A percentile compares a stretch with the other conserved stretches of the same genome.
Evolutionary conservation across 2,329 filamentous ascomycete species (phyloP).

Genomic region (Raffaelea deltoideospora): DNA sequence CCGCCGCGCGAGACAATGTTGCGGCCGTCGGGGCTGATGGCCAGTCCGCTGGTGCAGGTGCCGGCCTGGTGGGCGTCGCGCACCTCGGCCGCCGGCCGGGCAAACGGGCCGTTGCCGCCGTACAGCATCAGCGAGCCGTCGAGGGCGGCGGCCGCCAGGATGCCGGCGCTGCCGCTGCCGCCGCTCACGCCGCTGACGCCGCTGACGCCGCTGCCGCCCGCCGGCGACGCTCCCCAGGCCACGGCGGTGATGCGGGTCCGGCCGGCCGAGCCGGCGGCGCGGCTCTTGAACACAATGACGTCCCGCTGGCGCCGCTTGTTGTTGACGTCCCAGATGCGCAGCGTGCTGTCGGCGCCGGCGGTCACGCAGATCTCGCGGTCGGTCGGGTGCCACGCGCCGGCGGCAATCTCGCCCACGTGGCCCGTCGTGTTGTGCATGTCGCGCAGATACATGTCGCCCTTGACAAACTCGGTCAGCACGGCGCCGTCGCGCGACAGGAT

Average conservation of each 20-base stretch:
- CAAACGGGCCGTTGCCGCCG: conserved; percentile 73
- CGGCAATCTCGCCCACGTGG: conserved; percentile 82
- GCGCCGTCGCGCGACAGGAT: conserved; percentile 84
- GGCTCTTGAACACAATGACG: conserved; percentile 91
- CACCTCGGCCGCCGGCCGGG: conserved; percentile 69
- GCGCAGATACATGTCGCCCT: conserved; percentile 95
- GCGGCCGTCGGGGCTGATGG: conserved; percentile 79
- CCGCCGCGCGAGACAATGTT: conserved; percentile 84
- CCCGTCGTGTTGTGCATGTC: conserved; percentile 98
- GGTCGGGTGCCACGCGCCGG: conserved; percentile 79
- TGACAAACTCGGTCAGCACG: conserved; percentile 72
- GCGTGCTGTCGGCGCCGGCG: conserved; percentile 83
- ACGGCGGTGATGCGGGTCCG: conserved; percentile 89
- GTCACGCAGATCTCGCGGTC: conserved; percentile 78
- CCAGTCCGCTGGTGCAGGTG: conserved; percentile 85
- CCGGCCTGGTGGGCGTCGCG: conserved; percentile 65
- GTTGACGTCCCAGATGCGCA: conserved; percentile 95
- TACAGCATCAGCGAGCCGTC: conserved; percentile 91
- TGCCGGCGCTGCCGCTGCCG: conserved; percentile 37
- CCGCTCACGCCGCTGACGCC: background rate
- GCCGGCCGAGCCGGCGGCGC: conserved; percentile 72
- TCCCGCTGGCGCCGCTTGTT: conserved; percentile 81
- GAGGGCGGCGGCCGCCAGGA: conserved; percentile 68
- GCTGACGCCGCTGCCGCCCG: conserved; percentile 40
- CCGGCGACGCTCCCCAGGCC: conserved; percentile 62